Percentiles rank a stretch among this genome's conserved stretches.
These are phyloP conservation scores for Cymbopogon flexuosus DNA, from an alignment of 202 grass and related monocot genomes.

Conservation along the genomic window DNA sequence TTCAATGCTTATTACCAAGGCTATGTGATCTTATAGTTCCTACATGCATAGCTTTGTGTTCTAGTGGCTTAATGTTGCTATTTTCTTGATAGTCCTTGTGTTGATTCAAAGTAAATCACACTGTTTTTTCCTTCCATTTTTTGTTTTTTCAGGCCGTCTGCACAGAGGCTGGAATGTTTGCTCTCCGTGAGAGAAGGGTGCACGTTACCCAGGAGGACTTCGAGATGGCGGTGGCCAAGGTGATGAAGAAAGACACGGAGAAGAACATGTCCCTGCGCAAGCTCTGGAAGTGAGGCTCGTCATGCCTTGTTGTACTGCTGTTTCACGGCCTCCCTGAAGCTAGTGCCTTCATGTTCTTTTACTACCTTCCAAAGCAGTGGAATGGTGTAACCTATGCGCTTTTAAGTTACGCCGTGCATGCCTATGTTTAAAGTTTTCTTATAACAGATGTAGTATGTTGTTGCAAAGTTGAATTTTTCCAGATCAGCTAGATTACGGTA, in stretches of 20 bases:
- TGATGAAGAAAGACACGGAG: slow-evolving; percentile 87
- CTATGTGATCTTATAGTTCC: neutral
- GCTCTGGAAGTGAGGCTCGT: slow-evolving; percentile 65
- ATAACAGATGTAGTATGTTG: slow-evolving; percentile 21
- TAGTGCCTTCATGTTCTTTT: neutral
- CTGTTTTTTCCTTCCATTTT: neutral
- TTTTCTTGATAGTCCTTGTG: neutral
- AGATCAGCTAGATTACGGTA: neutral
- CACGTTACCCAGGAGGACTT: slow-evolving; percentile 90
- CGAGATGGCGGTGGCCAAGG: slow-evolving; percentile 77
- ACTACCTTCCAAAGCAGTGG: neutral
- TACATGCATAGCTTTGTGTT: neutral
- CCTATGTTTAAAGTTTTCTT: slow-evolving; percentile 1
- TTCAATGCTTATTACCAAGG: neutral
- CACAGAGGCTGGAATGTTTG: slow-evolving; percentile 95
- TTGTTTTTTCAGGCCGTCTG: slow-evolving; percentile 57
- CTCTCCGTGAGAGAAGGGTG: slow-evolving; percentile 73
- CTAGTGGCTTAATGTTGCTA: neutral
- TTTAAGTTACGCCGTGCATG: neutral
- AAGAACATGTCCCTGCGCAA: slow-evolving; percentile 93
- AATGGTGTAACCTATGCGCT: slow-evolving; percentile 23
- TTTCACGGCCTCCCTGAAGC: neutral
- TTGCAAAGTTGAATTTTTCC: slow-evolving; percentile 12
- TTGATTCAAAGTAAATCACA: neutral
- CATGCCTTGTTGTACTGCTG: neutral